Base-by-base conservation (phyloP, 805 yeast species). In the Wickerhamiella shivajii region DNA sequence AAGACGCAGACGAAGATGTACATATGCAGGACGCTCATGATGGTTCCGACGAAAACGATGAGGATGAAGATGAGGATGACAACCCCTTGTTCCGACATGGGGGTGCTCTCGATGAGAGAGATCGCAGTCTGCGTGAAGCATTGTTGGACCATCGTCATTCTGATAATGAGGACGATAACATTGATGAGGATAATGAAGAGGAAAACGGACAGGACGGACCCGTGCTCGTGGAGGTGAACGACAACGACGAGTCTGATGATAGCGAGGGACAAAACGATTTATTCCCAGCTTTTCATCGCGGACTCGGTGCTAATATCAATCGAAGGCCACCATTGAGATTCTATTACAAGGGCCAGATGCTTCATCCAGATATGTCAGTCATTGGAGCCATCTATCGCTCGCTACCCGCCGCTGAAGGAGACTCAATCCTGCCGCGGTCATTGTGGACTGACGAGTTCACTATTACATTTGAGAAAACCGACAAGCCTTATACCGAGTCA, bases 361-460 rank as follows among this genome's bases (percentile, higher is more conserved):
- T 39, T 12, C 21, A 29, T 18, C 11, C 29, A 5, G 42, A 39
- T 18, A 31, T 33, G 38, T 28, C 38, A 3, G 29, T 39, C 7
- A 21, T 39, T 2, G 40, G 40, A 4, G 42, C 42, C 9, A 28
- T 39, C 4, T 34, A 24, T 23, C 25, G 26, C n/a, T 31, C 34
- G 3, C 16, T 24, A 10, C 24, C 27, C 7, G 15, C 17, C 9
- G 16, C 12, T 3, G 32, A 31, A 3, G 36, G 34, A 9, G 40
- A 34, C 16, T 7, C 18, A 9, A 29, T 32, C 13, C 20, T 39
- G 8, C 41, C 41, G 8, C 33, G 36, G 6, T 12, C 27, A 5
- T 15, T 81, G 12, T 80, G 92, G 87, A 50, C 59, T 3, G 60
- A 56, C 4, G 53, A 64, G 3, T 85, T 74, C 41, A 58, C 56